phyloP scores from a whole-genome alignment of 129 eudicot species.

The Centaurea solstitialis region DNA sequence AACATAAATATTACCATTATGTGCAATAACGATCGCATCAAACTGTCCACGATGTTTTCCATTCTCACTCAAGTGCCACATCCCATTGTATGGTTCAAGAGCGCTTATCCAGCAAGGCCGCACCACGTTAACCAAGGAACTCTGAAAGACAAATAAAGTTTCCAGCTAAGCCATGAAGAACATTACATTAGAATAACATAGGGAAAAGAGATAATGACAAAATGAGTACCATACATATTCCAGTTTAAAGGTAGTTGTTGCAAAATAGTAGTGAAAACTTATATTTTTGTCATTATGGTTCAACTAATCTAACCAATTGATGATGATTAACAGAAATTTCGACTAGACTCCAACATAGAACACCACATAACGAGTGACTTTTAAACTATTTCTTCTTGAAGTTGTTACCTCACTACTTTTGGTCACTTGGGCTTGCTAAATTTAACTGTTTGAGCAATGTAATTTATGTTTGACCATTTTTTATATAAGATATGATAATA shows the following conservation, averaged over 20 bases:
- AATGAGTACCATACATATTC: neutral
- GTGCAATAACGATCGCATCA: slow-evolving; percentile 89
- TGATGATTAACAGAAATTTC: neutral
- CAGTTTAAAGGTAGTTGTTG: neutral
- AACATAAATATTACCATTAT: slow-evolving; percentile 60
- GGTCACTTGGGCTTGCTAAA: neutral
- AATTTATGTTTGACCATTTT: neutral
- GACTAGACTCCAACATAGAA: neutral
- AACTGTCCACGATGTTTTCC: slow-evolving; percentile 86
- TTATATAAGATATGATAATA: neutral
- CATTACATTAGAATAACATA: neutral
- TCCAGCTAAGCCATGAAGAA: slow-evolving; percentile 8
- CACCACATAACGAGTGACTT: neutral
- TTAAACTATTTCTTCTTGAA: neutral
- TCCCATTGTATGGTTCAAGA: slow-evolving; percentile 86
- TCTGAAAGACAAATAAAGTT: slow-evolving; percentile 43
- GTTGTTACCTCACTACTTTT: neutral
- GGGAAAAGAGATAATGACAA: neutral
- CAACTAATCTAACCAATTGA: neutral
- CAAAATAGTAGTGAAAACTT: neutral
- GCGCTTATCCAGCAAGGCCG: slow-evolving; percentile 95
- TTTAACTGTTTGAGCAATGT: neutral
- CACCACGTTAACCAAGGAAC: slow-evolving; percentile 65
- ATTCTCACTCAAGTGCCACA: slow-evolving; percentile 96
- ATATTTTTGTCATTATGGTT: neutral